phyloP scores from a whole-genome alignment of 2,329 filamentous ascomycete species.

The Madurella fahalii region DNA sequence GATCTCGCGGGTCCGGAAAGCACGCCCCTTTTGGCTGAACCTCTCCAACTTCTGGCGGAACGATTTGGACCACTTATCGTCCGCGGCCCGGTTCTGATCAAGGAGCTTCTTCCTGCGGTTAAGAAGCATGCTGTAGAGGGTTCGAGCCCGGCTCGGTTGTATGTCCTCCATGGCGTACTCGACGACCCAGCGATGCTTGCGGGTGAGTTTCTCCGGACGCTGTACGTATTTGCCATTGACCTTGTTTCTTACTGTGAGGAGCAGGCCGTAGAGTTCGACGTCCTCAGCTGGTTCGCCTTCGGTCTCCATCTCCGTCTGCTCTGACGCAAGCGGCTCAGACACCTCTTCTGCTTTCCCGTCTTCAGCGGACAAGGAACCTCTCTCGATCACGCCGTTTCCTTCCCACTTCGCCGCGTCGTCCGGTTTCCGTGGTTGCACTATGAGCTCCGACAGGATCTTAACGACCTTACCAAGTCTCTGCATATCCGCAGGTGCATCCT shows the following conservation, averaged over 20 bases:
- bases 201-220: slow-evolving; percentile 51
- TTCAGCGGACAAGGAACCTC: neutral
- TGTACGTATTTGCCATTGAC: slow-evolving; percentile 62
- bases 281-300: slow-evolving; percentile 3
- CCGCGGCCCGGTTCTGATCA: slow-evolving; percentile 31
- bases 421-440: slow-evolving; percentile 32
- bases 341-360: slow-evolving; percentile 5
- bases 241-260: slow-evolving; percentile 66
- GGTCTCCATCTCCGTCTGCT: neutral
- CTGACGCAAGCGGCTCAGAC: neutral
- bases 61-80: slow-evolving; percentile 36
- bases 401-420: neutral
- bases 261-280: slow-evolving; percentile 61
- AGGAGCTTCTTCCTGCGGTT: slow-evolving; percentile 35
- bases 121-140: slow-evolving; percentile 44
- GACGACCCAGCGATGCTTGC: slow-evolving; percentile 59
- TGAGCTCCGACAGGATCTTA: slow-evolving; percentile 47
- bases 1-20: slow-evolving; percentile 54
- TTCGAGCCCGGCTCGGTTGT: slow-evolving; percentile 37
- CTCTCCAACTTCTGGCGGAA: slow-evolving; percentile 44
- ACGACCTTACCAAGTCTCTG: slow-evolving; percentile 48
- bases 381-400: slow-evolving; percentile 1
- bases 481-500: slow-evolving; percentile 28
- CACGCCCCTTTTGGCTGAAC: slow-evolving; percentile 50
- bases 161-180: slow-evolving; percentile 73